Evolutionary conservation across 2,329 filamentous ascomycete species (phyloP).

Genomic region (Pseudocercospora cruenta): DNA sequence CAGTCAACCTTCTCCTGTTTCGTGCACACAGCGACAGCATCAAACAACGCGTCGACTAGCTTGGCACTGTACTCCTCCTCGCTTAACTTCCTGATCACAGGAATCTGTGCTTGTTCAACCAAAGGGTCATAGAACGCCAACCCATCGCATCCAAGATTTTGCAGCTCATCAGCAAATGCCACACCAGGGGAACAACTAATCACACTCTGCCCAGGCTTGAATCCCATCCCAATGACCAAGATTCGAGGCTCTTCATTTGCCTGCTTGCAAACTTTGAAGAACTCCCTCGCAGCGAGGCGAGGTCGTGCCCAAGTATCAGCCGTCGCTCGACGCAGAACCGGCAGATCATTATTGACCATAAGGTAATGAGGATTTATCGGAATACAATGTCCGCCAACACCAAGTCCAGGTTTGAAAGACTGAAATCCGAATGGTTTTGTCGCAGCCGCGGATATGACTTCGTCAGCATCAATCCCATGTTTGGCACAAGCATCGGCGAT

Average conservation of each 20-base stretch:
- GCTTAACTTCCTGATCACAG: conserved; percentile 24
- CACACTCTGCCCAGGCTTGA: conserved; percentile 29
- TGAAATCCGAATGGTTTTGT: conserved; percentile 57
- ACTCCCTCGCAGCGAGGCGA: conserved; percentile 1
- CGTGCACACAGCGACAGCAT: conserved; percentile 27
- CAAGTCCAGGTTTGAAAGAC: conserved; percentile 53
- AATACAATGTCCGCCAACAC: conserved; percentile 62
- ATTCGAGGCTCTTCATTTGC: conserved; percentile 14
- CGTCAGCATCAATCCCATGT: conserved; percentile 55
- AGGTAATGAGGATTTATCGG: conserved; percentile 59
- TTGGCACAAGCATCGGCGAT: conserved; percentile 58
- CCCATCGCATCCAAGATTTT: conserved; percentile 16
- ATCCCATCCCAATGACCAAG: conserved; percentile 27
- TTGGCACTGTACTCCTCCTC: conserved; percentile 17
- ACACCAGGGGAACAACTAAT: conserved; percentile 27
- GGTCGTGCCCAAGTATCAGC: conserved; percentile 52
- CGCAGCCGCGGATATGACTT: conserved; percentile 54
- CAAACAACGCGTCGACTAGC: conserved; percentile 19
- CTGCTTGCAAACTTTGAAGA: conserved; percentile 1
- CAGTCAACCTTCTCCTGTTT: conserved; percentile 27
- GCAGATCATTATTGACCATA: conserved; percentile 1
- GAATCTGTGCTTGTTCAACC: conserved; percentile 22
- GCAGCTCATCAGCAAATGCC: conserved; percentile 23
- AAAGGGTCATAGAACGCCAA: conserved; percentile 29
- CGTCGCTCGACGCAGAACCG: conserved; percentile 28